Evolutionary conservation across 1,284 basidiomycete genomes (phyloP), one percentile per base, ranked within the genome.

Genomic region (Volvariella surrecta): DNA sequence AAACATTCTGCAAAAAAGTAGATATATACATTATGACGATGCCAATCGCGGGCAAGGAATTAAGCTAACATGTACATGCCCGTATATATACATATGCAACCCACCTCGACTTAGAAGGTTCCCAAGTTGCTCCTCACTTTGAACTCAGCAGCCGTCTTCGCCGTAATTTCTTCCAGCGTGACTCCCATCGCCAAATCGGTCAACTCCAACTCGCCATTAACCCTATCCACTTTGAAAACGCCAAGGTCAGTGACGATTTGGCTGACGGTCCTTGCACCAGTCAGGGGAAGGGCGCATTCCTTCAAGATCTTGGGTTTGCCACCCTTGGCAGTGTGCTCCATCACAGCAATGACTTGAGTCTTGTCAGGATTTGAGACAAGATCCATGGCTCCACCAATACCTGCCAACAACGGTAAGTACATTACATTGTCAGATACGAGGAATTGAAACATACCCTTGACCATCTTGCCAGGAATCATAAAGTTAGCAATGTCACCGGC

Each of bases 401-500:
- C 89, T 83, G 51, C 19, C 22, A 37, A 13, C 15, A 10, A 15
- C 10, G 17, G 4, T 24, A 19, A 42, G 24, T 40, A 18, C 39
- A 37, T 45, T 4, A 43, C 24, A 32, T 15, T 16, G 45, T 13
- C 15, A n/a, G 47, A 32, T 44, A 18, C 19, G 37, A 32, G 30
- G 31, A 20, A 34, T 8, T 34, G 22, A 40, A 35, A 38, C 61
- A 30, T 50, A 73, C 88, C 86, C 71, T 89, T 90, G 42, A 91
- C 78, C 57, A 92, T 76, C 65, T 94, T 92, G 22, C 90, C 89
- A 11, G 93, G 93, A 53, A 97, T 91, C 92, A 96, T 97, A 61
- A 90, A 98, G 70, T 98, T 98, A 41, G 95, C 94, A 48, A 98
- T 85, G 59, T 98, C 93, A 47, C 94, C 95, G 17, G 81, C 81